phyloP scores from a whole-genome alignment of 345 rosid genomes.

The Eucalyptus erythrocorys region DNA sequence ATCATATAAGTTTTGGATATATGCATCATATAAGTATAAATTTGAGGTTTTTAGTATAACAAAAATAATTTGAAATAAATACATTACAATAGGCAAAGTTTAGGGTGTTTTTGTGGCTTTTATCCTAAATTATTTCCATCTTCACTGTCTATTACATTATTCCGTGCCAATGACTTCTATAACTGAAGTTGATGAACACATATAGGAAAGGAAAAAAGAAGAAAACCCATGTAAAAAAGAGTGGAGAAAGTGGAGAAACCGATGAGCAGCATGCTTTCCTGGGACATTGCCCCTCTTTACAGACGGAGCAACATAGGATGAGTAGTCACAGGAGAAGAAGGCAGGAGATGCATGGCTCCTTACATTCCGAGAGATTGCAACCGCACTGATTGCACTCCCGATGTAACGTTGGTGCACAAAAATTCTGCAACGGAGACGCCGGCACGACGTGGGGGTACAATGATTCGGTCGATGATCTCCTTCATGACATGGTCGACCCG shows the following conservation, averaged over 20 bases:
- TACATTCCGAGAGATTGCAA: background rate
- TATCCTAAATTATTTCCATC: fast-evolving
- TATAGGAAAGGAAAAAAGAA: background rate
- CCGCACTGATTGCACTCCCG: background rate
- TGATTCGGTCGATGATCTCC: background rate
- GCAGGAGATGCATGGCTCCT: background rate
- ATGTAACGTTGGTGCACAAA: background rate
- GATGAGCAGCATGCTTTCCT: background rate
- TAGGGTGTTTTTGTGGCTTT: fast-evolving
- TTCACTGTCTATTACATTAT: background rate
- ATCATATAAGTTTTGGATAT: no score
- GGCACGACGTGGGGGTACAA: background rate
- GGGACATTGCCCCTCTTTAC: background rate
- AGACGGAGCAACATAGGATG: background rate
- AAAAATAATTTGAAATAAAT: no score
- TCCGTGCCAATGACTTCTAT: background rate
- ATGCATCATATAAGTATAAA: no score
- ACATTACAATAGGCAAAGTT: no score
- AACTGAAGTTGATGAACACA: background rate
- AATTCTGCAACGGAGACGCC: background rate
- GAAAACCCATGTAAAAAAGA: background rate
- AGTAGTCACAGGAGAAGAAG: background rate
- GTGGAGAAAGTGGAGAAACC: background rate
- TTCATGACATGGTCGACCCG: background rate
- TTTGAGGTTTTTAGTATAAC: fast-evolving